Base-by-base conservation (phyloP, 495 filamentous ascomycete species). In the Neurospora sp. region DNA sequence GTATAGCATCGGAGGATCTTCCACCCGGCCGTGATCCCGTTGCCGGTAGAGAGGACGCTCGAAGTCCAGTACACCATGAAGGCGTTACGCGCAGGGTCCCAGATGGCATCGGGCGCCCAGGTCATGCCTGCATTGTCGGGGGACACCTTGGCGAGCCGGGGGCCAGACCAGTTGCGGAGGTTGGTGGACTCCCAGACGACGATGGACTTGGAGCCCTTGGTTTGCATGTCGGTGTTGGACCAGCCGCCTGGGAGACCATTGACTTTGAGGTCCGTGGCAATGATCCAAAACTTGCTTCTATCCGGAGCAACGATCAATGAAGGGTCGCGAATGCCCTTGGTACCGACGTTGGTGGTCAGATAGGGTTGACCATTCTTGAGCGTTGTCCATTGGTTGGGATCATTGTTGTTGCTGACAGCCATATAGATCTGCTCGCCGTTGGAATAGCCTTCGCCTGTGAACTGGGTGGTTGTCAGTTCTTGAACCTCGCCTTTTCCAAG, bases 371-470 rank as follows among this genome's bases (percentile, higher is more conserved):
- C 44, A 22, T 65, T 68, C 31, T 71, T 71, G 70, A 71, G 70
- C 31, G 70, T 40, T 8, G 70, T 71, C 70, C 70, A 71, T 38
- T 61, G 35, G 12, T 18, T 71, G 40, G 70, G 70, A 39, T 65
- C 40, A 59, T 71, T 71, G 70, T 71, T 39, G 70, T 71, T 71
- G 70, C 41, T 68, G 40, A 71, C 16, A 22, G 70, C 70, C 70
- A 65, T 65, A 59, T 68, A 68, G 45, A 71, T 5, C 59, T 71
- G 70, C 22, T 71, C 70, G 70, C 70, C 70, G n/a, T 71, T 39
- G 31, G 70, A 59, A 18, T 18, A 16, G 35, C 70, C 42, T 38
- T 71, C 70, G 70, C 70, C 70, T 16, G 70, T 71, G 70, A 71
- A 71, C 70, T 71, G 27, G 22, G 44, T 14, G 35, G 9, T 71